A percentile compares a stretch with the other conserved stretches of the same genome.
Evolutionary conservation across 106 monocot genomes (phyloP).

Genomic region (Dendrobium officinale): DNA sequence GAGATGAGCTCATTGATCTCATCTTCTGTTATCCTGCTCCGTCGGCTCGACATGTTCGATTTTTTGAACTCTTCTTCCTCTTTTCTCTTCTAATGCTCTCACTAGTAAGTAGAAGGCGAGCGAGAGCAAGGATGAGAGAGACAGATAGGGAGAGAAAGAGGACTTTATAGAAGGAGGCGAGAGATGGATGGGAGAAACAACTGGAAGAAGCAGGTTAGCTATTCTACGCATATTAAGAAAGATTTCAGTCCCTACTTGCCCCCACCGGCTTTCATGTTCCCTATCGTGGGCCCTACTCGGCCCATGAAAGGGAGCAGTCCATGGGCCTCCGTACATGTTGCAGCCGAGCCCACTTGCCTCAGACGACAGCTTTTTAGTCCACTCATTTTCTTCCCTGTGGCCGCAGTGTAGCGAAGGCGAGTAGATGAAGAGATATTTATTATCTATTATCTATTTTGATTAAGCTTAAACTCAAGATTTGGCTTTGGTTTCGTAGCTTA

Average conservation of each 20-base stretch:
- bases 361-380: neutral
- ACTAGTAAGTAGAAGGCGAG: neutral
- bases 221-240: neutral
- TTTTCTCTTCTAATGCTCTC: neutral
- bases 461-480: neutral
- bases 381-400: neutral
- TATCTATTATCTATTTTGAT: neutral
- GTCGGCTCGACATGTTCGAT: neutral
- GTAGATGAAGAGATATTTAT: no score
- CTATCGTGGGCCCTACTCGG: neutral
- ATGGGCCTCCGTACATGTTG: no score
- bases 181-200: neutral
- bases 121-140: neutral
- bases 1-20: slow-evolving; percentile 74
- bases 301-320: neutral
- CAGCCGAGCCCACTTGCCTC: neutral
- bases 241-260: neutral
- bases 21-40: slow-evolving; percentile 31
- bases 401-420: neutral
- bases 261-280: neutral
- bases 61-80: neutral
- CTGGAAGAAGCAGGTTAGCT: no score
- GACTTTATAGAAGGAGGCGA: neutral
- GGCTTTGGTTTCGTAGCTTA: neutral
- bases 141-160: neutral